Evolutionary conservation across 2,329 filamentous ascomycete genomes (phyloP).

Genomic region (Cladophialophora psammophila): DNA sequence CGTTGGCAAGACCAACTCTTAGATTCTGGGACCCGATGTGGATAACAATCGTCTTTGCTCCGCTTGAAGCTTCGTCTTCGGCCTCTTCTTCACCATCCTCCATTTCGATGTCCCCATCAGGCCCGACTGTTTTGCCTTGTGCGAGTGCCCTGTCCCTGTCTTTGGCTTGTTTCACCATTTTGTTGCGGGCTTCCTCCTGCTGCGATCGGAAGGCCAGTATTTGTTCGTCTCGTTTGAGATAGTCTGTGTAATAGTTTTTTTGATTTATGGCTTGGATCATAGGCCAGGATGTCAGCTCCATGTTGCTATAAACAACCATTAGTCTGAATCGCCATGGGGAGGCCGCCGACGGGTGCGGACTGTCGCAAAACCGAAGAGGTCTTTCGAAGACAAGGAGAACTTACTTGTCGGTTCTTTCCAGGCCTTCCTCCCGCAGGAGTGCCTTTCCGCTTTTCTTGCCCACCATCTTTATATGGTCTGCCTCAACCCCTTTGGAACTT

Average conservation of each 20-base stretch:
- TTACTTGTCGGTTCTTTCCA: slow-evolving; percentile 89
- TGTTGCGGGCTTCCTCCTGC: slow-evolving; percentile 83
- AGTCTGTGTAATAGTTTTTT: slow-evolving; percentile 99
- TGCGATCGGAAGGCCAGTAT: slow-evolving; percentile 87
- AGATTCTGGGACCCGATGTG: slow-evolving; percentile 96
- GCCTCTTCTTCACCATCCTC: slow-evolving; percentile 63
- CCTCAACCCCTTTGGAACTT: neutral
- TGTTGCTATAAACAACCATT: slow-evolving; percentile 61
- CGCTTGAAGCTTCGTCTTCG: slow-evolving; percentile 69
- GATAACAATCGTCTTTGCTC: slow-evolving; percentile 92
- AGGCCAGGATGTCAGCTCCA: slow-evolving; percentile 94
- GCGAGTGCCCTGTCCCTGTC: slow-evolving; percentile 87
- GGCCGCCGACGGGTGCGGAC: neutral
- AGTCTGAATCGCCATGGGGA: neutral
- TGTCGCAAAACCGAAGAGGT: neutral
- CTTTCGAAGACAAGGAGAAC: neutral
- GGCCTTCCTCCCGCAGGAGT: slow-evolving; percentile 54
- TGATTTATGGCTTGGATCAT: slow-evolving; percentile 94
- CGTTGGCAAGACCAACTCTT: slow-evolving; percentile 92
- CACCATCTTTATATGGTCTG: slow-evolving; percentile 57
- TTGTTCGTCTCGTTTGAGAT: slow-evolving; percentile 97
- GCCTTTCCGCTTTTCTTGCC: slow-evolving; percentile 71
- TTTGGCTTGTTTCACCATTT: slow-evolving; percentile 83
- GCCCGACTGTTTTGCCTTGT: slow-evolving; percentile 63
- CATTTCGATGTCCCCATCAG: slow-evolving; percentile 63